phyloP scores from a whole-genome alignment of 495 filamentous ascomycete species.

The Penicillium maclennaniae region DNA sequence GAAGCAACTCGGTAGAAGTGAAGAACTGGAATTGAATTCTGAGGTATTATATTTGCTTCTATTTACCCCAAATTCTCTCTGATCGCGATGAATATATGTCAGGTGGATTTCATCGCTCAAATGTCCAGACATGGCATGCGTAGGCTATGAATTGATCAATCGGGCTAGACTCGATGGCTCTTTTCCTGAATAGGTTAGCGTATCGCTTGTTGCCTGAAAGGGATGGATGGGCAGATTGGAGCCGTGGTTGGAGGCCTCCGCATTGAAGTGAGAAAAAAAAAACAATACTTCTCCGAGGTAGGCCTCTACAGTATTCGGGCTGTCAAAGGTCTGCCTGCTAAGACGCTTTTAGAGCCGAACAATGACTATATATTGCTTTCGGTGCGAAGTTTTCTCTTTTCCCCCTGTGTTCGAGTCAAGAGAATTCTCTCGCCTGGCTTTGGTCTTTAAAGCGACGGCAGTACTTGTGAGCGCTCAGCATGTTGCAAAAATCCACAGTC shows the following conservation, averaged over 20 bases:
- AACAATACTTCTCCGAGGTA: too few relatives aligned
- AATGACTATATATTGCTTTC: too few relatives aligned
- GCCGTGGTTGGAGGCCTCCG: not conserved
- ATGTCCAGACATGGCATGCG: not conserved
- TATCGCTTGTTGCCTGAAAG: not conserved
- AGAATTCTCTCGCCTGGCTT: too few relatives aligned
- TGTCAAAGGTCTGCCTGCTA: too few relatives aligned
- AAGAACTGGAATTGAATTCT: not conserved
- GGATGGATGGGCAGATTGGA: not conserved
- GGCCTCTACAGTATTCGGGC: too few relatives aligned
- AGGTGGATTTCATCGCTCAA: not conserved
- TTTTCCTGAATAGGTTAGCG: not conserved
- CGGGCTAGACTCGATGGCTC: not conserved
- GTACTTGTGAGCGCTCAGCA: too few relatives aligned
- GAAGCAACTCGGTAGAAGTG: not conserved
- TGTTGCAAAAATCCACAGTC: too few relatives aligned
- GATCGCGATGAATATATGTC: not conserved
- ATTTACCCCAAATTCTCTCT: not conserved
- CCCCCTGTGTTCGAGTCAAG: too few relatives aligned
- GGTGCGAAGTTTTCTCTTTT: too few relatives aligned
- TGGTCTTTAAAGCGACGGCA: too few relatives aligned
- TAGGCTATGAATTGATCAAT: conserved; percentile 4
- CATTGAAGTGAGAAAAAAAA: not conserved
- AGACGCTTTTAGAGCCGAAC: too few relatives aligned
- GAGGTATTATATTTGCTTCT: not conserved